Evolutionary conservation across 495 filamentous ascomycete genomes (phyloP).

Genomic region (Niebla homalea): DNA sequence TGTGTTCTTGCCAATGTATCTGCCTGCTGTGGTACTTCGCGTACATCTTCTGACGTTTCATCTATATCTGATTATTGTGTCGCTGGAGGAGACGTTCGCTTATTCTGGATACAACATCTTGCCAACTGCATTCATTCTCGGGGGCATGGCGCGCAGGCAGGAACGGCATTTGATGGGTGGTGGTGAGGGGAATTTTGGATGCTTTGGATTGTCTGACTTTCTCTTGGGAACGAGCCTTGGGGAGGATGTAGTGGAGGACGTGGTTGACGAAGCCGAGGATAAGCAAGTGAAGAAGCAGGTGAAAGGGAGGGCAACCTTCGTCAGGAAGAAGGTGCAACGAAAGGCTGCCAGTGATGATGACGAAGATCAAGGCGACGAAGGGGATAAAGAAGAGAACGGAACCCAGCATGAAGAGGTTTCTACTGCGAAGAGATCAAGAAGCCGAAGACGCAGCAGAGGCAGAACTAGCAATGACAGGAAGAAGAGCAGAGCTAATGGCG

Average conservation of each 20-base stretch:
- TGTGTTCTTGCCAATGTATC: constrained; percentile 58
- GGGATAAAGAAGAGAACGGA: constrained; percentile 15
- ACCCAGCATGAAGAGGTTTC: constrained; percentile 16
- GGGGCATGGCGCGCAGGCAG: constrained; percentile 56
- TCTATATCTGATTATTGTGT: constrained; percentile 50
- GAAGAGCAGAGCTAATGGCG: constrained; percentile 8
- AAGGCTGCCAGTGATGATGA: background rate
- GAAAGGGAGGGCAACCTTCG: constrained; percentile 27
- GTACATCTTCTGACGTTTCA: constrained; percentile 73
- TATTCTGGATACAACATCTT: constrained; percentile 66
- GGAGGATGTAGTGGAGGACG: constrained; percentile 41
- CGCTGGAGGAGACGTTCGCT: constrained; percentile 62
- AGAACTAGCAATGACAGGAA: constrained; percentile 7
- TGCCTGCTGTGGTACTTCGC: constrained; percentile 51
- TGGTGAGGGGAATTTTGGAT: constrained; percentile 61
- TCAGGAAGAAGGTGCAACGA: constrained; percentile 21
- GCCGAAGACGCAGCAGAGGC: constrained; percentile 17
- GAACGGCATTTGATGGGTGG: constrained; percentile 50
- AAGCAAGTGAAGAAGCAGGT: constrained; percentile 39
- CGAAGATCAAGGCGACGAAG: background rate
- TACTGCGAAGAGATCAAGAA: constrained; percentile 17
- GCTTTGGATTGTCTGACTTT: constrained; percentile 71
- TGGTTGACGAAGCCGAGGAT: constrained; percentile 45
- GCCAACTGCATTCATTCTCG: constrained; percentile 57
- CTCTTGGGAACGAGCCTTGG: constrained; percentile 51